These are phyloP conservation scores for Coemansia aciculifera DNA, from an alignment of 192 early-diverging fungal genomes.

Conservation along the genomic window DNA sequence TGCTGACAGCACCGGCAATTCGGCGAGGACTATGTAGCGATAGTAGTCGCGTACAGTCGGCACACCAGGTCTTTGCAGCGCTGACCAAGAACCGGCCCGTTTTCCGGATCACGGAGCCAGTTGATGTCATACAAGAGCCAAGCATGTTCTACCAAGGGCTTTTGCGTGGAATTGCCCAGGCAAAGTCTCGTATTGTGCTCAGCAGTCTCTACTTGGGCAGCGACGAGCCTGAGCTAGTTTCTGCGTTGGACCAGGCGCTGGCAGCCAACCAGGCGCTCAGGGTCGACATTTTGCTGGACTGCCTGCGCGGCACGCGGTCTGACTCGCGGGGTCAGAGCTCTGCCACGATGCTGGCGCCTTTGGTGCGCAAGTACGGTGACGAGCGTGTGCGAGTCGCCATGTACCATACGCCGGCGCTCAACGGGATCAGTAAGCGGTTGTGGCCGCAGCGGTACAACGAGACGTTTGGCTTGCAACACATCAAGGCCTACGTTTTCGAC, in stretches of 20 bases:
- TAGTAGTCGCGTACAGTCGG: conserved; percentile 10
- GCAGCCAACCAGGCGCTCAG: conserved; percentile 53
- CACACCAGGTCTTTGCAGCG: conserved; percentile 37
- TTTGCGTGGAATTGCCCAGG: conserved; percentile 62
- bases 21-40: conserved; percentile 4
- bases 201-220: conserved; percentile 90
- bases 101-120: conserved; percentile 38
- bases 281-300: conserved; percentile 84
- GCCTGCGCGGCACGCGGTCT: conserved; percentile 77
- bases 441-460: conserved; percentile 91
- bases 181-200: conserved; percentile 74
- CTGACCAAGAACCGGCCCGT: conserved; percentile 39
- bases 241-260: conserved; percentile 63
- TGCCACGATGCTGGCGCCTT: conserved; percentile 61
- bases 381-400: conserved; percentile 68
- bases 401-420: conserved; percentile 88
- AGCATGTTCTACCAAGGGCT: conserved; percentile 57
- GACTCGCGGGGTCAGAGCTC: conserved; percentile 58
- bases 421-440: conserved; percentile 63
- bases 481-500: conserved; percentile 92
- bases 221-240: conserved; percentile 72
- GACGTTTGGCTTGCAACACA: conserved; percentile 90
- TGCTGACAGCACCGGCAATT: not conserved
- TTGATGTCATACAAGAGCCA: conserved; percentile 58
- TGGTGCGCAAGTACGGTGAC: conserved; percentile 22